Percentiles rank a stretch among this genome's conserved stretches.
Conservation (phyloP, 2,329 filamentous ascomycete genomes). For the Fusarium tanahbumbuense region DNA sequence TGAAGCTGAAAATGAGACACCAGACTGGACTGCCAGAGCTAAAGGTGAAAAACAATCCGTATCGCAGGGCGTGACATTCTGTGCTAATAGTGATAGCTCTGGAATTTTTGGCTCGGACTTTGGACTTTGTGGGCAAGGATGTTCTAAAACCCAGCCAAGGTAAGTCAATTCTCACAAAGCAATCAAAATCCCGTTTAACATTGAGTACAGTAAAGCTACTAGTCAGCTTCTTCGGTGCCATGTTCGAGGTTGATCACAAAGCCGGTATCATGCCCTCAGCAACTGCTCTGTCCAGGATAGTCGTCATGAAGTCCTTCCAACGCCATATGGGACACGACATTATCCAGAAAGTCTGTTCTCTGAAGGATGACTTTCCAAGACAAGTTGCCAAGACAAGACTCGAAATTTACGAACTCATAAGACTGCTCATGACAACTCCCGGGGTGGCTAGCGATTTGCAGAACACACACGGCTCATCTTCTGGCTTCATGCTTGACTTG, state of each 20-base stretch:
- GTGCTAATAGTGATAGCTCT: conserved; percentile 55
- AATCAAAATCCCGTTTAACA: conserved; percentile 12
- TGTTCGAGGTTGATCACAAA: conserved; percentile 70
- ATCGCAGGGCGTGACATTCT: not conserved
- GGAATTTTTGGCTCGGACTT: conserved; percentile 66
- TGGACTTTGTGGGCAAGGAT: conserved; percentile 60
- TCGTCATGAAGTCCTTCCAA: conserved; percentile 63
- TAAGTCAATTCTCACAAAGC: conserved; percentile 39
- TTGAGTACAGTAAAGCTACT: conserved; percentile 56
- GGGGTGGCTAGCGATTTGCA: conserved; percentile 59
- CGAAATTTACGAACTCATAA: conserved; percentile 63
- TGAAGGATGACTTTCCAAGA: conserved; percentile 68
- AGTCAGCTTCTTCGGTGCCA: conserved; percentile 66
- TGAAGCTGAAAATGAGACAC: conserved; percentile 55
- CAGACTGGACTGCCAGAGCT: conserved; percentile 65
- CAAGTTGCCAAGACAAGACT: conserved; percentile 64
- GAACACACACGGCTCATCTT: conserved; percentile 56
- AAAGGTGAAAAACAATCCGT: conserved; percentile 55
- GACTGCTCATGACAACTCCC: conserved; percentile 57
- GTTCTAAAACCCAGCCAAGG: conserved; percentile 63
- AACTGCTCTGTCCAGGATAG: conserved; percentile 63
- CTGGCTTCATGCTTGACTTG: conserved; percentile 62
- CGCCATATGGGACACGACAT: conserved; percentile 61
- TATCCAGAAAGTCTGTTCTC: conserved; percentile 60
- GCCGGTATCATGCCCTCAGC: conserved; percentile 67